phyloP scores from a whole-genome alignment of 352 stramenopile genomes.

The Blastocystis sp. region DNA sequence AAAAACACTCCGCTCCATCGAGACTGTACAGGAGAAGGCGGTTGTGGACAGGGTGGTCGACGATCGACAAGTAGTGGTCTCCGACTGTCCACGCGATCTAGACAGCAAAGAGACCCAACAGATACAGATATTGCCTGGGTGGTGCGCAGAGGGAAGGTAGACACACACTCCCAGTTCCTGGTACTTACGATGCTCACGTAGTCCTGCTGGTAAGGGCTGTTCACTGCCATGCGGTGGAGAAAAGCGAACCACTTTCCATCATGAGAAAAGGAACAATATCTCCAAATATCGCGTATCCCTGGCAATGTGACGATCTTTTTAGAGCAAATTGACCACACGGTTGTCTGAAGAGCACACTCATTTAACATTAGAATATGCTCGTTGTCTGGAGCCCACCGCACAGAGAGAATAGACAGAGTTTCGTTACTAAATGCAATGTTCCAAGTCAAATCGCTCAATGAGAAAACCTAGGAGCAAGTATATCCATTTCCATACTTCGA shows the following conservation, averaged over 20 bases:
- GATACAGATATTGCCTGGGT: background rate
- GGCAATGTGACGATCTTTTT: background rate
- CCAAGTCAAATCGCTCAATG: conserved; percentile 18
- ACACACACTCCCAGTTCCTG: background rate
- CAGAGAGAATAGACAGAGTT: background rate
- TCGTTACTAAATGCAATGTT: conserved; percentile 32
- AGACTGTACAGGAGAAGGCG: background rate
- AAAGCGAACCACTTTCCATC: conserved; percentile 48
- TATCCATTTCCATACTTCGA: background rate
- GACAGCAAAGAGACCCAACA: background rate
- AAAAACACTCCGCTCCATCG: background rate
- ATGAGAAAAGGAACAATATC: background rate
- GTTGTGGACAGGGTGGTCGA: conserved; percentile 7
- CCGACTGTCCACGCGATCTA: background rate
- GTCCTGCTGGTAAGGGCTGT: background rate
- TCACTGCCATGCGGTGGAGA: background rate
- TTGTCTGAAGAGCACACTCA: background rate
- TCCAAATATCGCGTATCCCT: background rate
- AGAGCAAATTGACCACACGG: background rate
- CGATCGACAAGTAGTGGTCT: background rate
- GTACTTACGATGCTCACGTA: background rate
- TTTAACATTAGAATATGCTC: conserved; percentile 16
- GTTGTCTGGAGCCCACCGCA: background rate
- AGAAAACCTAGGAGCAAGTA: background rate
- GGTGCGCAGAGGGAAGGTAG: background rate